phyloP scores from a whole-genome alignment of 192 early-diverging fungal species.

The Linnemannia elongata region DNA sequence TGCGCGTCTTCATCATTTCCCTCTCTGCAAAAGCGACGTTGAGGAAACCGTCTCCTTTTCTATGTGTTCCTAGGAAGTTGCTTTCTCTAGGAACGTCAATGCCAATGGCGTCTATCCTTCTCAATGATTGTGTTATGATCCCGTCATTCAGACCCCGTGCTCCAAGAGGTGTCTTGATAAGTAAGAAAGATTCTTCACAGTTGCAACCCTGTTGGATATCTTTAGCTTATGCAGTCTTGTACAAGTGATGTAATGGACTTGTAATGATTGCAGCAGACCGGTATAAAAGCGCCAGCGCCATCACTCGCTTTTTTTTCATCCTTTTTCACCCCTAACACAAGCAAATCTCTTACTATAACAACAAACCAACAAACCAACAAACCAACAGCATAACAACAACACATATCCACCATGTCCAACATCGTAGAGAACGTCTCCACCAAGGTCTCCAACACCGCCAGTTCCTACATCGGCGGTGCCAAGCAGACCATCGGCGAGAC shows the following conservation, averaged over 20 bases:
- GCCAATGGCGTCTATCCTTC: background rate
- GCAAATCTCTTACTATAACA: background rate
- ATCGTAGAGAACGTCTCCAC: background rate
- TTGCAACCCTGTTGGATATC: too few relatives aligned
- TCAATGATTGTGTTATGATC: background rate
- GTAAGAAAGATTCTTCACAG: background rate
- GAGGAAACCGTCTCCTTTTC: too few relatives aligned
- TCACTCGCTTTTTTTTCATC: background rate
- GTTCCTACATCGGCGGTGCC: conserved; percentile 15
- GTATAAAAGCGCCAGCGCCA: background rate
- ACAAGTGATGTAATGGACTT: background rate
- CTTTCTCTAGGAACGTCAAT: background rate
- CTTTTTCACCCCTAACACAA: background rate
- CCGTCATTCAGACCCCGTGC: background rate
- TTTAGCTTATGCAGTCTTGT: background rate
- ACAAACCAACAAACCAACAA: background rate
- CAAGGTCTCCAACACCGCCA: conserved; percentile 29
- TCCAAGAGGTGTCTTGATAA: background rate
- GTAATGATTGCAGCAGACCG: background rate
- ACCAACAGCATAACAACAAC: background rate
- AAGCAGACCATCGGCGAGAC: conserved; percentile 35
- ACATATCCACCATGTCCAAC: background rate
- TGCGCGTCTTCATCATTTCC: background rate
- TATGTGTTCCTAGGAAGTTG: background rate
- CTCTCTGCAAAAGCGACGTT: background rate